These are phyloP conservation scores for Boletus reticulatus DNA, from an alignment of 768 basidiomycete genomes.

Conservation along the genomic window DNA sequence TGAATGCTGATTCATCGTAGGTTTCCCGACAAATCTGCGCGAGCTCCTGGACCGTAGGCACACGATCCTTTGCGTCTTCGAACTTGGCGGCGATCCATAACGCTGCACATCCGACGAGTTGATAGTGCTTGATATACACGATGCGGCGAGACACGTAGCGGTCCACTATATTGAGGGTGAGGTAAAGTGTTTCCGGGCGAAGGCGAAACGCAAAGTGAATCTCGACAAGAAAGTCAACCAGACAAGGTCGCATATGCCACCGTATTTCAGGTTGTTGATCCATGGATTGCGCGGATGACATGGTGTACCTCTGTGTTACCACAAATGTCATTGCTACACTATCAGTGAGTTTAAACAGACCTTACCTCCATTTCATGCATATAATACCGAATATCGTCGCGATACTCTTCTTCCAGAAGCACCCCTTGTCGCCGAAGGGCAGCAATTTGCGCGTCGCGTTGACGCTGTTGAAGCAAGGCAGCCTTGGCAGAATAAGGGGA, in stretches of 20 bases:
- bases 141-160: conserved; percentile 98
- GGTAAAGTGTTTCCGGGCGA: conserved; percentile 97
- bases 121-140: conserved; percentile 99
- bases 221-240: conserved; percentile 98
- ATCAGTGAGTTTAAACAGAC: conserved; percentile 9
- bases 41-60: conserved; percentile 93
- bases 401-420: conserved; percentile 92
- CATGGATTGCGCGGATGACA: conserved; percentile 94
- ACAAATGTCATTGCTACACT: conserved; percentile 5
- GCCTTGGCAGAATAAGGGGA: conserved; percentile 67
- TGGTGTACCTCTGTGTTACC: conserved; percentile 65
- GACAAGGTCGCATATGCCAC: conserved; percentile 99
- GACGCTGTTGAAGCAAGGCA: conserved; percentile 59
- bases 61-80: conserved; percentile 97
- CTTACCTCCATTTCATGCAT: conserved; percentile 99
- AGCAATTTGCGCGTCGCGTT: conserved; percentile 65
- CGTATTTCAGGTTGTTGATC: conserved; percentile 98
- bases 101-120: conserved; percentile 97
- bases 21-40: conserved; percentile 94
- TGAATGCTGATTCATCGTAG: conserved; percentile 96
- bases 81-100: conserved; percentile 99
- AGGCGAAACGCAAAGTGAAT: conserved; percentile 97
- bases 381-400: conserved; percentile 87
- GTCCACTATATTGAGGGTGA: conserved; percentile 98
- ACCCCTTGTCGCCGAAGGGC: conserved; percentile 71